These are phyloP conservation scores for Suillus clintonianus DNA, from an alignment of 768 basidiomycete genomes.

Conservation along the genomic window DNA sequence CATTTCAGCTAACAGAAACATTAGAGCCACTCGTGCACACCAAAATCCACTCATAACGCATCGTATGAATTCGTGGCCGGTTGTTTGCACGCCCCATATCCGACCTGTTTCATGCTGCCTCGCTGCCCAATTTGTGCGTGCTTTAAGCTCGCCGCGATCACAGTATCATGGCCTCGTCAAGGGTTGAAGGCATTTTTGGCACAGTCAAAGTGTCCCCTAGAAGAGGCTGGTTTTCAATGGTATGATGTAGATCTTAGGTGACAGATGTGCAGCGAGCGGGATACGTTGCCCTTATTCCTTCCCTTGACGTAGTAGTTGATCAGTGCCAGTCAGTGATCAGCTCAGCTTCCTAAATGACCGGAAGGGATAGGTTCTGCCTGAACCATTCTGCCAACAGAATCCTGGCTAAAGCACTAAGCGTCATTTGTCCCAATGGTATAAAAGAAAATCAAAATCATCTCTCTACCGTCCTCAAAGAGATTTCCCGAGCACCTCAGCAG, in stretches of 20 bases:
- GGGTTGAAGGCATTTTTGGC: constrained; percentile 18
- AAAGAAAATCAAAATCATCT: no score
- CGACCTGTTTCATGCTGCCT: constrained; percentile 15
- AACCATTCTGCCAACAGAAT: no score
- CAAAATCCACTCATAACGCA: constrained; percentile 12
- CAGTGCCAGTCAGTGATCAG: no score
- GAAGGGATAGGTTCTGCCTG: no score
- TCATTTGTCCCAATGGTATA: no score
- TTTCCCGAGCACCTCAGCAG: no score
- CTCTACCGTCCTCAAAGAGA: no score
- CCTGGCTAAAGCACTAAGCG: no score
- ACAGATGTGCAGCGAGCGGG: constrained; percentile 14
- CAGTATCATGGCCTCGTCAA: constrained; percentile 10
- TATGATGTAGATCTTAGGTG: constrained; percentile 13
- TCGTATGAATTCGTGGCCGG: neutral
- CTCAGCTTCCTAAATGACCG: no score
- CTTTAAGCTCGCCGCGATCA: constrained; percentile 10
- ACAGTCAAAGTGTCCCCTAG: constrained; percentile 21
- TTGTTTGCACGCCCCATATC: no score
- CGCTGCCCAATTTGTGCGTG: constrained; percentile 12
- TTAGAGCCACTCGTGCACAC: constrained; percentile 12
- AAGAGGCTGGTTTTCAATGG: constrained; percentile 18
- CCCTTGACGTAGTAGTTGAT: constrained; percentile 9
- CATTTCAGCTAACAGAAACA: neutral
- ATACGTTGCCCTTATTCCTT: constrained; percentile 17